Evolutionary conservation across 148 eudicot genomes (phyloP), one percentile per base, ranked within the genome.

Genomic region (Pharnaceum exiguum): DNA sequence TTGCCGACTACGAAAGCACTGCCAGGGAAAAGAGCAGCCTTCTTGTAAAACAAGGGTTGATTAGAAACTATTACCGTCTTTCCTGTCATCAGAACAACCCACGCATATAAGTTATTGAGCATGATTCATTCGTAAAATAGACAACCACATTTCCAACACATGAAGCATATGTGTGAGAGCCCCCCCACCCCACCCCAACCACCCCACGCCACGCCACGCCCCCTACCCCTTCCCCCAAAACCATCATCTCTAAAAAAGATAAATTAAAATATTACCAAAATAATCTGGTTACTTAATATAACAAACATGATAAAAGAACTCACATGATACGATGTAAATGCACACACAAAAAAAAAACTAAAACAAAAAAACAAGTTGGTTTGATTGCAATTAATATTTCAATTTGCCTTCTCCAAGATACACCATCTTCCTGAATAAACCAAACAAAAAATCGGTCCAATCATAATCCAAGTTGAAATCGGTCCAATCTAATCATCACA

Each of bases 21-120:
- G 47, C 99, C 99, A 24, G 96, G 99, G 47, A 93, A 83, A 69
- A 83, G 87, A 53, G 88, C 95, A 24, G 99, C 99, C 80, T 93
- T 93, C 80, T 83, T 93, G 69, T 93, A 86, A 44, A 88, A 93
- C 69, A 74, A 86, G 49, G 99, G 96, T 76, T 93, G 95, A 68
- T 77, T 93, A 21, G 99, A 93, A 51, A 93, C 67, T 60, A 93
- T 88, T 58, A 88, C 80, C 5, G 85, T 76, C 69, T 89, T 86
- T 59, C 95, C 99, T 88, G 89, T 77, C 51, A 63, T 37, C 57
- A 31, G 48, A 55, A 37, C 44, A 17, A 51, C n/a, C 11, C 27
- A 12, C 32, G 4, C 25, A 24, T 40, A 62, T 51, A 39, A 33
- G 44, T 37, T 12, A 52, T 2, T 11, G 46, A 11, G 40, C 46